phyloP scores from a whole-genome alignment of 257 asterid species.

The Thymus quinquecostatus region DNA sequence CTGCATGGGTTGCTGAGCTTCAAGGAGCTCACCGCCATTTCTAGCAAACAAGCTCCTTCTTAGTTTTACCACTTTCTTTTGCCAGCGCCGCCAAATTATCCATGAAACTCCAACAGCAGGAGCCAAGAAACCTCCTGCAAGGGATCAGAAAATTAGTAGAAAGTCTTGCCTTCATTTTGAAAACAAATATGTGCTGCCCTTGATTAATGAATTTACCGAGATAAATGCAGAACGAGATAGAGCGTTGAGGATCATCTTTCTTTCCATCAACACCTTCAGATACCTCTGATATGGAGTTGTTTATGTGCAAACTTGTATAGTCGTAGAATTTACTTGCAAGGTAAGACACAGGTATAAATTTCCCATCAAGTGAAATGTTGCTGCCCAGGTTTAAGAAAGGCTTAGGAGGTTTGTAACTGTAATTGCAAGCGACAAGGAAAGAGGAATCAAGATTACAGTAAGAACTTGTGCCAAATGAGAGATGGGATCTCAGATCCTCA shows the following conservation, averaged over 20 bases:
- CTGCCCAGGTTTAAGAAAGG: no score
- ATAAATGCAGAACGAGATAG: conserved; percentile 15
- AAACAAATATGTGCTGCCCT: neutral
- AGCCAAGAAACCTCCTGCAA: conserved; percentile 25
- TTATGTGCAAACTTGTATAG: no score
- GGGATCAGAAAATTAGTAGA: no score
- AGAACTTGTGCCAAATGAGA: no score
- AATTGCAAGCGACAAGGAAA: no score
- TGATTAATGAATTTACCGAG: conserved; percentile 27
- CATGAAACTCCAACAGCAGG: conserved; percentile 34
- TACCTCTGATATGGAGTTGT: no score
- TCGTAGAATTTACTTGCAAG: no score
- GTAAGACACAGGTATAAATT: no score
- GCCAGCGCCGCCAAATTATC: conserved; percentile 29
- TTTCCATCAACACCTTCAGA: conserved; percentile 27
- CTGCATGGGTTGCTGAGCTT: neutral
- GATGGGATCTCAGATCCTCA: no score
- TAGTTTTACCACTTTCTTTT: conserved; percentile 30
- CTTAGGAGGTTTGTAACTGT: no score
- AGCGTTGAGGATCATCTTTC: conserved; percentile 12
- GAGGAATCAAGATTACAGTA: no score
- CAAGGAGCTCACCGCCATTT: conserved; percentile 37
- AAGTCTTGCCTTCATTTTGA: neutral
- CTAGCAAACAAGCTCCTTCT: conserved; percentile 23
- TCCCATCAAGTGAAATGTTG: no score